Evolutionary conservation across 176 grass and related monocot species (phyloP).

Genomic region (Oropetium thomaeum): DNA sequence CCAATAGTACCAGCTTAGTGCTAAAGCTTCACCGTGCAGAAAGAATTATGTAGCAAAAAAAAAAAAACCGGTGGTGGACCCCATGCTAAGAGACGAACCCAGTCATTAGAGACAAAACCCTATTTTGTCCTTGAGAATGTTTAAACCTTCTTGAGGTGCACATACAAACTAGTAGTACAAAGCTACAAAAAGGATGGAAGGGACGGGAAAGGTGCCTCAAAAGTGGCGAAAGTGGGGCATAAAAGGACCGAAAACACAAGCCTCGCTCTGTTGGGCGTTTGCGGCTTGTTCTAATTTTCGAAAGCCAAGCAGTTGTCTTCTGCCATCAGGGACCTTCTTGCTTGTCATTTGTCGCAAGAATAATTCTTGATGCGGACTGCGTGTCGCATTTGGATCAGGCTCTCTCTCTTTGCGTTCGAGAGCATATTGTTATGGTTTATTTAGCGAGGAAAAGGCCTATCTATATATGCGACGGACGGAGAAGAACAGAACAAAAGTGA

Average conservation of each 20-base stretch:
- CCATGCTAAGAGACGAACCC: conserved; percentile 36
- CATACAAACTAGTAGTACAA: no score
- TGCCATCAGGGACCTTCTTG: conserved; percentile 55
- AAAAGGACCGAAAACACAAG: conserved; percentile 50
- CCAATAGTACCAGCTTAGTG: background rate
- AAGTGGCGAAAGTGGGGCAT: conserved; percentile 90
- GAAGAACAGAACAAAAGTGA: conserved; percentile 4
- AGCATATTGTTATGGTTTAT: conserved; percentile 27
- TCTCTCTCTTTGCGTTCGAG: conserved; percentile 6
- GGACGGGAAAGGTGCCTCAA: conserved; percentile 70
- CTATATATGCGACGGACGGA: background rate
- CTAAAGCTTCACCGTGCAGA: conserved; percentile 28
- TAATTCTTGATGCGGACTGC: conserved; percentile 38
- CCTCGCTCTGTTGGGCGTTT: conserved; percentile 62
- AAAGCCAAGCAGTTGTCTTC: conserved; percentile 74
- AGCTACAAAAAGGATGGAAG: conserved; percentile 61
- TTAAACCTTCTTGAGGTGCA: conserved; percentile 70
- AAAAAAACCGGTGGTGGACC: conserved; percentile 17
- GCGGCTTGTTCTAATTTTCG: conserved; percentile 63
- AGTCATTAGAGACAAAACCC: conserved; percentile 73
- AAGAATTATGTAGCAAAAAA: background rate
- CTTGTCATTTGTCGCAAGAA: conserved; percentile 81
- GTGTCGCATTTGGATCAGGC: conserved; percentile 30
- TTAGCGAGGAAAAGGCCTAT: background rate
- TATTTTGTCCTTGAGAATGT: conserved; percentile 90